Evolutionary conservation across 179 eudicot species (phyloP).

Genomic region (Nepenthes alata): DNA sequence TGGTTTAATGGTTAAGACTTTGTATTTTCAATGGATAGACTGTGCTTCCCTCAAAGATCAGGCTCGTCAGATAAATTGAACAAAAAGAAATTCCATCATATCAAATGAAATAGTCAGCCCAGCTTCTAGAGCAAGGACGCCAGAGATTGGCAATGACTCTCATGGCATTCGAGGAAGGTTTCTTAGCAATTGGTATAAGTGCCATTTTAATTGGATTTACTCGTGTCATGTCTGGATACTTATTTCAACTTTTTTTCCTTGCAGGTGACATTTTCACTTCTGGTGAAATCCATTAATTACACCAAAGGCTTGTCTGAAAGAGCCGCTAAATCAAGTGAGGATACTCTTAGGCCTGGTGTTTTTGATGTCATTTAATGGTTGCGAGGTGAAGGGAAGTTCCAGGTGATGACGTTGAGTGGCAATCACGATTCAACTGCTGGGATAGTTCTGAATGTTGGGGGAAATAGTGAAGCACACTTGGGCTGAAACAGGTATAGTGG

Average conservation of each 20-base stretch:
- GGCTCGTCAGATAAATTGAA: too few species aligned
- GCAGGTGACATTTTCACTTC: constrained; percentile 84
- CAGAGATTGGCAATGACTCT: too few species aligned
- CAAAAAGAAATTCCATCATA: too few species aligned
- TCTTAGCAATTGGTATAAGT: too few species aligned
- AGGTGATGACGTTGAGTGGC: constrained; percentile 88
- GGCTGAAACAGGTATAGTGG: constrained; percentile 11
- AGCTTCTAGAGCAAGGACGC: too few species aligned
- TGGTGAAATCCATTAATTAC: too few species aligned
- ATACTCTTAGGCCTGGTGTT: constrained; percentile 68
- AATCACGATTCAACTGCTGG: constrained; percentile 84
- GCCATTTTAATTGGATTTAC: not conserved
- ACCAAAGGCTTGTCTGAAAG: too few species aligned
- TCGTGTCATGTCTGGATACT: not conserved
- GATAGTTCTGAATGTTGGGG: constrained; percentile 84
- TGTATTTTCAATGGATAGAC: too few species aligned
- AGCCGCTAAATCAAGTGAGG: constrained; percentile 25
- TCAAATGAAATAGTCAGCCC: too few species aligned
- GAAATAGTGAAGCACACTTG: constrained; percentile 69
- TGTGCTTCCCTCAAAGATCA: too few species aligned
- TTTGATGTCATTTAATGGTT: constrained; percentile 56
- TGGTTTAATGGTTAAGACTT: too few species aligned
- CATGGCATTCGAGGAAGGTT: too few species aligned
- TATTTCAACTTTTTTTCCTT: constrained; percentile 3
- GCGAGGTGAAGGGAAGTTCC: constrained; percentile 51